Evolutionary conservation across 78 protist species (phyloP).

Genomic region (Dictyostelium citrinum): DNA sequence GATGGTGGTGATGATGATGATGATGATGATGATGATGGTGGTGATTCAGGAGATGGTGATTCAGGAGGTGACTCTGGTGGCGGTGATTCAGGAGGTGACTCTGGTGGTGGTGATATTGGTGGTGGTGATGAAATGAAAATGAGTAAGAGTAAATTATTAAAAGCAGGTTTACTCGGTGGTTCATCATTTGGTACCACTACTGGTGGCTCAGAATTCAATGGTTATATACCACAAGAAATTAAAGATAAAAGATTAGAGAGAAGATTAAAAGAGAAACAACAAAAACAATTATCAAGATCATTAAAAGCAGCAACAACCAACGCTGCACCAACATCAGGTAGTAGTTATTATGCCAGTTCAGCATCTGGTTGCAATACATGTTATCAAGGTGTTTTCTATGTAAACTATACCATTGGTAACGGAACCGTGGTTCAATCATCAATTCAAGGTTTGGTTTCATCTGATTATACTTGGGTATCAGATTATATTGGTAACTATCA

Average conservation of each 20-base stretch:
- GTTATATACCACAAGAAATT: neutral
- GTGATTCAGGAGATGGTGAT: neutral
- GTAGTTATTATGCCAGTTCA: neutral
- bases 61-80: constrained; percentile 25
- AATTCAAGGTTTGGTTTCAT: constrained; percentile 5
- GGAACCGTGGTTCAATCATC: neutral
- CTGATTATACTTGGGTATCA: constrained; percentile 15
- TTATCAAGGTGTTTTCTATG: constrained; percentile 44
- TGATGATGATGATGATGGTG: neutral
- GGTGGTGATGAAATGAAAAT: neutral
- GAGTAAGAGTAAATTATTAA: neutral
- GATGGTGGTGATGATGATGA: neutral
- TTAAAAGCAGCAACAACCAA: neutral
- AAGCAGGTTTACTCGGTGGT: neutral
- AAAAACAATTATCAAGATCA: neutral
- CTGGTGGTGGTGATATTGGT: neutral
- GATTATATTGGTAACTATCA: neutral
- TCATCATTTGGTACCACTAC: neutral
- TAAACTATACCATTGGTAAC: neutral
- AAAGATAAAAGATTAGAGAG: neutral
- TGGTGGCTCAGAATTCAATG: neutral
- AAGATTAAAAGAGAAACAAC: neutral
- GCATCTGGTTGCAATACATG: constrained; percentile 11
- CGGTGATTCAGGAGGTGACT: neutral
- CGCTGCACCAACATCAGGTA: neutral